A percentile compares a stretch with the other conserved stretches of the same genome.
Evolutionary conservation across 2,329 filamentous ascomycete genomes (phyloP).

Genomic region (Trichophyton benhamiae): DNA sequence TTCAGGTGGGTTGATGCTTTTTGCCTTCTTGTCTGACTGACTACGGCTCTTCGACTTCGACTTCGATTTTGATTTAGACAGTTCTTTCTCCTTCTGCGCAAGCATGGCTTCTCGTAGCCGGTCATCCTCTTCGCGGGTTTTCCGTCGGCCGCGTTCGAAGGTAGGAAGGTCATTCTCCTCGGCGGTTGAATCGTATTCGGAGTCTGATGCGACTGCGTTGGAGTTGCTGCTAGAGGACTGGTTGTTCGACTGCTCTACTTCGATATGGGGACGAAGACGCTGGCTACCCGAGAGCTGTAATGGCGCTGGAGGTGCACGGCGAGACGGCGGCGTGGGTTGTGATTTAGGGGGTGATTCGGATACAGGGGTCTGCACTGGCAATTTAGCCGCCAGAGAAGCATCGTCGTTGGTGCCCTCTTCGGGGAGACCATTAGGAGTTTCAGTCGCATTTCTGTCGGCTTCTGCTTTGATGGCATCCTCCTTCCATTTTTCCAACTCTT

Average conservation of each 20-base stretch:
- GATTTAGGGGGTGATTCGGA: neutral
- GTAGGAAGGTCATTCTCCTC: constrained; percentile 53
- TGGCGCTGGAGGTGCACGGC: constrained; percentile 77
- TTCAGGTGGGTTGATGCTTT: constrained; percentile 41
- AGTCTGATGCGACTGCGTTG: constrained; percentile 48
- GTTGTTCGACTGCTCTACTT: constrained; percentile 30
- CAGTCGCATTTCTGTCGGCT: neutral
- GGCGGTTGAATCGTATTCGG: constrained; percentile 69
- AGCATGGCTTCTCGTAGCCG: constrained; percentile 57
- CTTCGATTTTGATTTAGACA: constrained; percentile 15
- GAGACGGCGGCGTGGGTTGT: constrained; percentile 36
- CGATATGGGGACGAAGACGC: constrained; percentile 33
- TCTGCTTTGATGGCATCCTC: neutral
- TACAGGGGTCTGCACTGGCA: neutral
- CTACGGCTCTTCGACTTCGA: constrained; percentile 37
- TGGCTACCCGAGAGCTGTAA: constrained; percentile 51
- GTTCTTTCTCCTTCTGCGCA: constrained; percentile 52
- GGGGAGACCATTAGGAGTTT: neutral
- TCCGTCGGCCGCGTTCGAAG: constrained; percentile 56
- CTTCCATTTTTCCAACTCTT: constrained; percentile 46
- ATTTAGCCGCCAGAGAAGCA: neutral
- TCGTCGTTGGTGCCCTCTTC: neutral
- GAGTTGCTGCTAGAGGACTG: constrained; percentile 24
- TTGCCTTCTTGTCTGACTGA: constrained; percentile 57
- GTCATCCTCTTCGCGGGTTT: constrained; percentile 81